Base-by-base conservation (phyloP, 345 rosid genomes). In the Eucalyptus curtisii region DNA sequence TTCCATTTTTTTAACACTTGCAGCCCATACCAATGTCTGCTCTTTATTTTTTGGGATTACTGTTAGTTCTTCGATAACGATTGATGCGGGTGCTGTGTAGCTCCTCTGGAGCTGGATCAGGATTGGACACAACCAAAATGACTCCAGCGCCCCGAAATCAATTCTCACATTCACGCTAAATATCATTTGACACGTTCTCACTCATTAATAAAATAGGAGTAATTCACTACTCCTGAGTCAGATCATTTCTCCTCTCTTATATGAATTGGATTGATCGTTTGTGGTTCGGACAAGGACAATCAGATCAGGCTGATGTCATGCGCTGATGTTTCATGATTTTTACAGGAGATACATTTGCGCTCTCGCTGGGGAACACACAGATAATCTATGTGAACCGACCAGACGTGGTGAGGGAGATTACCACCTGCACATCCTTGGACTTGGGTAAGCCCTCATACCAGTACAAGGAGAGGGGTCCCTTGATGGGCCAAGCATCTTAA, bases 371-470 rank as follows among this genome's bases (percentile, higher is more conserved):
- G 15, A 91, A 57, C 88, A 88, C 88, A 42, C 94, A 92, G 55
- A 90, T 93, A 22, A 25, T 93, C 50, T 85, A 59, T 42, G 91
- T 93, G 85, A 89, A 81, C 45, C 49, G 66, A 80, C 89, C 93
- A 61, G 94, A 93, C 66, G 88, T 89, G n/a, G 94, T 93, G 90
- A 93, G 87, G 86, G 93, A 93, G 89, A 91, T 92, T 37, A 89
- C 89, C 15, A 92, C 93, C 12, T 92, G 93, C 88, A 91, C 92
- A 52, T 90, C 94, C 24, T 89, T 93, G 79, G 94, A 90, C 86
- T 86, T 94, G 64, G 95, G 94, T n/a, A 94, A 94, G 90, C 94
- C 94, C 16, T 88, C 93, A 4, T 91, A 92, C 53, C 94, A 90
- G 76, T 93, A 91, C 10, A 91, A 90, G 68, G 95, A 92, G 49